Base-by-base conservation (phyloP, 345 rosid genomes). In the Murraya paniculata region DNA sequence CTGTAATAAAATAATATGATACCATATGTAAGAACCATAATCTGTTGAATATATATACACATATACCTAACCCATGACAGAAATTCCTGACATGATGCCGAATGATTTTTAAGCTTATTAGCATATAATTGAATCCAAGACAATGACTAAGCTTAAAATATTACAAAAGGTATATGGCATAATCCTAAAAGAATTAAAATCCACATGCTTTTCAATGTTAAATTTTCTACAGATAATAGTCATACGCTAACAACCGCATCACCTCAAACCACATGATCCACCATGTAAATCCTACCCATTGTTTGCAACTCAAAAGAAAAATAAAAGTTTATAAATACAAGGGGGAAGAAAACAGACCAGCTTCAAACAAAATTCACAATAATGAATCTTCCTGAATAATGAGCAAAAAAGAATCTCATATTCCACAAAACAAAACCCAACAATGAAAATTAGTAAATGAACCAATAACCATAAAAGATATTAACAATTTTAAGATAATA, bases 311-410 rank as follows among this genome's bases (percentile, higher is more conserved):
- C 38, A n/a, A 3, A 66, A 66, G 27, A 22, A 66, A 36, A 66
- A 36, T 14, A 2, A 62, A 30, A 13, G 30, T 14, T 28, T 5
- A 2, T 62, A 28, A 62, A 62, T 5, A 62, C 22, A 6, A 16
- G 22, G 13, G 30, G 1, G 6, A 0, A 2, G 0, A 0, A 0
- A 41, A 11, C 9, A 62, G 7, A 14, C 36, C 18, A 16, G n/a
- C 24, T 62, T 30, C 4, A 30, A 30, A 62, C 4, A 62, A 62
- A 16, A 6, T 30, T 30, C 68, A 33, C 7, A 18, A 30, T 64
- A 11, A n/a, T 39, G 21, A 68, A 66, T 66, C 41, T 24, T 13
- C 66, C 65, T 14, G 21, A 61, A 61, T 27, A 36, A 68, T 11
- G 9, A 68, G n/a, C 4, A 2, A 16, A 16, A 25, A 22, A 0